phyloP scores from a whole-genome alignment of 2,329 filamentous ascomycete species.

The Coniochaeta sp. region DNA sequence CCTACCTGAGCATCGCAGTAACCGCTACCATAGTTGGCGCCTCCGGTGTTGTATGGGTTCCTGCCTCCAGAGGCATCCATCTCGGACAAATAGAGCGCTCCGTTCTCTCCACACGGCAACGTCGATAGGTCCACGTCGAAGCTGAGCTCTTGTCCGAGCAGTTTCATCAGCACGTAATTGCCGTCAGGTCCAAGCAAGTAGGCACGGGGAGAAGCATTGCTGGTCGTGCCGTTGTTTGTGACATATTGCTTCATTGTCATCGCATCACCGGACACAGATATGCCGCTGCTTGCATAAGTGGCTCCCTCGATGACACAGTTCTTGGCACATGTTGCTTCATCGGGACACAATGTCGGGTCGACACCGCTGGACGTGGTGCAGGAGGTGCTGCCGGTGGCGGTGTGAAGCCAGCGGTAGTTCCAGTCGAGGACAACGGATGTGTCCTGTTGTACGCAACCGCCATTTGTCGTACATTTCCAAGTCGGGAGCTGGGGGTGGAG shows the following conservation, averaged over 20 bases:
- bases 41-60: constrained; percentile 41
- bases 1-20: constrained; percentile 52
- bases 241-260: constrained; percentile 21
- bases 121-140: constrained; percentile 57
- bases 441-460: constrained; percentile 32
- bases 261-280: constrained; percentile 16
- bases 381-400: constrained; percentile 17
- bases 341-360: constrained; percentile 31
- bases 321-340: constrained; percentile 33
- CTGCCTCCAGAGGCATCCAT: constrained; percentile 55
- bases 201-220: constrained; percentile 32
- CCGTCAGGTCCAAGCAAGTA: constrained; percentile 45
- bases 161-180: constrained; percentile 49
- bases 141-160: constrained; percentile 52
- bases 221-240: constrained; percentile 10
- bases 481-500: constrained; percentile 35
- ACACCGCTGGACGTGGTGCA: constrained; percentile 15
- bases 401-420: constrained; percentile 29
- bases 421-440: constrained; percentile 36
- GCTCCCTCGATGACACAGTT: constrained; percentile 42
- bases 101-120: constrained; percentile 56
- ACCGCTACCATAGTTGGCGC: constrained; percentile 47
- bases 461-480: constrained; percentile 34
- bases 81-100: constrained; percentile 52
- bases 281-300: constrained; percentile 29